Conservation (phyloP, 345 rosid genomes). For the Reutealis trisperma region DNA sequence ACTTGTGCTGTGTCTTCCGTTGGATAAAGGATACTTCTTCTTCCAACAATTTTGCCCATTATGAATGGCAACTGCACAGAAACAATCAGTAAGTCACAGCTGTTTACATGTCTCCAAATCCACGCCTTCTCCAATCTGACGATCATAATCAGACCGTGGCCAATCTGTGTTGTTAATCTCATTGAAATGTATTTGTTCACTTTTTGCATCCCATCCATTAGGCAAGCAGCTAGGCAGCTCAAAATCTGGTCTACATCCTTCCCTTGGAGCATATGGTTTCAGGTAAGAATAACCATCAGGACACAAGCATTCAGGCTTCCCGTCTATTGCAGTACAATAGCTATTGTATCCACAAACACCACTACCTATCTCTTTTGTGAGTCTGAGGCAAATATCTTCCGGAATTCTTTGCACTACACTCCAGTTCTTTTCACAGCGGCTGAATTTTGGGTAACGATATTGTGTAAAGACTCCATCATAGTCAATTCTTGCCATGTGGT, state of each 20-base stretch:
- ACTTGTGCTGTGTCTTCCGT: neutral
- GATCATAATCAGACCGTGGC: neutral
- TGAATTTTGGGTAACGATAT: neutral
- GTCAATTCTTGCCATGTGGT: slow-evolving; percentile 3
- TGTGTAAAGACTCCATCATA: neutral
- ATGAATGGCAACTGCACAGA: slow-evolving; percentile 20
- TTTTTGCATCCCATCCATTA: slow-evolving; percentile 12
- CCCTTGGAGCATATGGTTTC: neutral
- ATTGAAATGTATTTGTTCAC: slow-evolving; percentile 8
- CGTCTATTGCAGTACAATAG: slow-evolving; percentile 1
- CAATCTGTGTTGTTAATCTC: neutral
- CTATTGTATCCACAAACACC: slow-evolving; percentile 36
- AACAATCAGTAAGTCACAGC: slow-evolving; percentile 23
- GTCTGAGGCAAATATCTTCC: neutral
- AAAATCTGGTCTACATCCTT: slow-evolving; percentile 5
- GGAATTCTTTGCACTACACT: neutral
- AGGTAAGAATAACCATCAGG: neutral
- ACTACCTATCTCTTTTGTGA: neutral
- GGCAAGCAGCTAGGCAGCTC: too few relatives aligned
- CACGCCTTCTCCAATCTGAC: neutral
- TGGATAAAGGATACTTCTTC: slow-evolving; percentile 25
- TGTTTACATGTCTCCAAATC: neutral
- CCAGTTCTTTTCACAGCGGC: neutral
- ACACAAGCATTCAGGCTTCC: neutral
- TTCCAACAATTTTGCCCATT: neutral